Conservation (phyloP, 2,329 filamentous ascomycete species). For the Penicillium frequentans region DNA sequence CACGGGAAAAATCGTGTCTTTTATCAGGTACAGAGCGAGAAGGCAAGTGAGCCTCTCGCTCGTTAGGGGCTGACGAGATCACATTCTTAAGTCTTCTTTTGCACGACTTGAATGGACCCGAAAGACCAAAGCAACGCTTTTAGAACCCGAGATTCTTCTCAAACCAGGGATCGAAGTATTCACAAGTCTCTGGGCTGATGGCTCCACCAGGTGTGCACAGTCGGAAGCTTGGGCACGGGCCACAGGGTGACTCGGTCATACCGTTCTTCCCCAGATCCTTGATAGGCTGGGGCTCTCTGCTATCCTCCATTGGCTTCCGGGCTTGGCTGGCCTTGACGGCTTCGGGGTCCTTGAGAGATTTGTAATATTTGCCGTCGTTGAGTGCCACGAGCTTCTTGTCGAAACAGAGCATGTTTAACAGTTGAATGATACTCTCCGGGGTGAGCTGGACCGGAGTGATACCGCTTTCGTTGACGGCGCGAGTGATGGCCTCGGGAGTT, state of each 20-base stretch:
- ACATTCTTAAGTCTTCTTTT: neutral
- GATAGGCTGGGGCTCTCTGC: conserved; percentile 35
- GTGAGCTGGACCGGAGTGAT: conserved; percentile 69
- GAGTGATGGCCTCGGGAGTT: conserved; percentile 74
- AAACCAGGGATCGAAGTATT: conserved; percentile 88
- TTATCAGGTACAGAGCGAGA: neutral
- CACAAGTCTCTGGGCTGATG: conserved; percentile 84
- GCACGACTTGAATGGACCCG: neutral
- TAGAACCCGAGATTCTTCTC: conserved; percentile 41
- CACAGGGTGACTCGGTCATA: conserved; percentile 86
- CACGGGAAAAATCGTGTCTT: conserved; percentile 9
- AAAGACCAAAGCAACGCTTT: conserved; percentile 2
- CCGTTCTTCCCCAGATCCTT: conserved; percentile 62
- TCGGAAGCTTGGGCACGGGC: conserved; percentile 87
- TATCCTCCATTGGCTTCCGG: conserved; percentile 30
- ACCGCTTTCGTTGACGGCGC: conserved; percentile 66
- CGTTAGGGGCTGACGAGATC: neutral
- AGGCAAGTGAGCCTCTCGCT: neutral
- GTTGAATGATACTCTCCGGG: conserved; percentile 76
- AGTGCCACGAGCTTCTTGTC: conserved; percentile 76
- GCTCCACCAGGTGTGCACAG: conserved; percentile 88
- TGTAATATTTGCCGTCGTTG: conserved; percentile 52
- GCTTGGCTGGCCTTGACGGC: conserved; percentile 35
- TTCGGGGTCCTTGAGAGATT: conserved; percentile 43
- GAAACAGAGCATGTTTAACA: conserved; percentile 84